These are phyloP conservation scores for Serendipita indica DNA, from an alignment of 768 basidiomycete genomes.

Conservation along the genomic window DNA sequence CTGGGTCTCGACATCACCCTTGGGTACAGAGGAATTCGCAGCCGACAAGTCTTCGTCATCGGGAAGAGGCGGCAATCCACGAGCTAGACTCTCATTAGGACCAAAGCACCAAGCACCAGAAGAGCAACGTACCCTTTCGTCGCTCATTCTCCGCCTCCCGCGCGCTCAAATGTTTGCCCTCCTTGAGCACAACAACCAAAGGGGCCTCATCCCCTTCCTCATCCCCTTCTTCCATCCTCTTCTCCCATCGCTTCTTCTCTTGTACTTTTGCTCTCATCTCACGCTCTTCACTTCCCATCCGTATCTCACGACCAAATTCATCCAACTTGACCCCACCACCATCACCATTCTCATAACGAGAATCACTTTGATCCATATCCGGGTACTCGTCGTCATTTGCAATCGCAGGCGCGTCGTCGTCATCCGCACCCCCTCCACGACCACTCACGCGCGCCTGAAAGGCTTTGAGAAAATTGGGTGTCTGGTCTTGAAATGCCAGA, in stretches of 20 bases:
- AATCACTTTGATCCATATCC: not conserved
- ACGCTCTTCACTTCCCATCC: not conserved
- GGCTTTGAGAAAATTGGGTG: slow-evolving; percentile 1
- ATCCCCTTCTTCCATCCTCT: slow-evolving; percentile 24
- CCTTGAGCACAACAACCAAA: slow-evolving; percentile 74
- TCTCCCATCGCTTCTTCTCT: not conserved
- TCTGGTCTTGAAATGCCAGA: not conserved
- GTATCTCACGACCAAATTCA: slow-evolving; percentile 5
- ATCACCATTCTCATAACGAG: not conserved
- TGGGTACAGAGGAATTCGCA: not conserved
- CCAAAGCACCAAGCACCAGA: not conserved
- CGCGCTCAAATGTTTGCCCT: slow-evolving; percentile 74
- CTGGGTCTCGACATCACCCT: not conserved
- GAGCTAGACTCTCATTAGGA: not conserved
- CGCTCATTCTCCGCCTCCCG: slow-evolving; percentile 64
- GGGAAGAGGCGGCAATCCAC: not conserved
- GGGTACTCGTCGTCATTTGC: not conserved
- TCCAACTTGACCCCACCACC: not conserved
- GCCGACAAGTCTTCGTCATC: not conserved
- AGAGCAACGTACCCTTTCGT: slow-evolving; percentile 43
- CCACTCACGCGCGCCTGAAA: not conserved
- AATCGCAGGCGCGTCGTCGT: not conserved
- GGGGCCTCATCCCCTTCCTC: slow-evolving; percentile 66
- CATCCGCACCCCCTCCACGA: not conserved
- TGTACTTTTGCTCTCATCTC: not conserved